These are phyloP conservation scores for Clavulina sp. DNA, from an alignment of 768 basidiomycete species.

Conservation along the genomic window DNA sequence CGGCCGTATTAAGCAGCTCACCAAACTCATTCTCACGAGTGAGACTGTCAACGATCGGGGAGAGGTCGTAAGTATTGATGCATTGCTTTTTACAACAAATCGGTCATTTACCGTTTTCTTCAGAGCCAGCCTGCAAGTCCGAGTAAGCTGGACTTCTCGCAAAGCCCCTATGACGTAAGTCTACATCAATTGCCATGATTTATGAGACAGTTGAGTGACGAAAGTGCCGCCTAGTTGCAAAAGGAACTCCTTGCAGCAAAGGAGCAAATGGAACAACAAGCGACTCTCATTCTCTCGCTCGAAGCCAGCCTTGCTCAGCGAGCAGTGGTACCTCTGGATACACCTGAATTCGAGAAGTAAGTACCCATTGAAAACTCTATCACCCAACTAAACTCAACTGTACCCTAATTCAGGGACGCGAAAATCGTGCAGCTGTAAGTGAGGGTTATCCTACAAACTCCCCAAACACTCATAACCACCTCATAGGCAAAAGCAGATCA, in stretches of 20 bases:
- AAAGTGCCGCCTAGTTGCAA: constrained; percentile 37
- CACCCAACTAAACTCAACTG: too few relatives aligned
- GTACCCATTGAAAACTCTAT: too few relatives aligned
- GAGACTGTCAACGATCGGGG: constrained; percentile 57
- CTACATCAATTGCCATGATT: neutral
- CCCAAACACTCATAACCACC: neutral
- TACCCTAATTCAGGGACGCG: too few relatives aligned
- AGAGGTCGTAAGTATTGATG: neutral
- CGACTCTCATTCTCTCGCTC: constrained; percentile 66
- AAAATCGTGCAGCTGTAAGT: constrained; percentile 43
- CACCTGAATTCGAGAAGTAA: constrained; percentile 57
- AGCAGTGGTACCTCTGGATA: constrained; percentile 45
- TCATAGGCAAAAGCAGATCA: constrained; percentile 37
- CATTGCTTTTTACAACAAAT: neutral
- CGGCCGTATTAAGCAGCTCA: constrained; percentile 60
- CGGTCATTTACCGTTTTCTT: neutral
- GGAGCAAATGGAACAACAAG: constrained; percentile 61
- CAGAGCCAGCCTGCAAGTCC: constrained; percentile 62
- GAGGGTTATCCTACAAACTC: neutral
- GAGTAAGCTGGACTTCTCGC: constrained; percentile 75
- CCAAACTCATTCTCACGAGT: constrained; percentile 72
- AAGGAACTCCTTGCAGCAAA: constrained; percentile 72
- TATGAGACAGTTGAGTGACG: neutral
- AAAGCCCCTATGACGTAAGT: constrained; percentile 66
- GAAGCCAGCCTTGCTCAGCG: constrained; percentile 60